Evolutionary conservation across 2,329 filamentous ascomycete genomes (phyloP), one percentile per base, ranked within the genome.

Genomic region (Arthrobotrys musiformis): DNA sequence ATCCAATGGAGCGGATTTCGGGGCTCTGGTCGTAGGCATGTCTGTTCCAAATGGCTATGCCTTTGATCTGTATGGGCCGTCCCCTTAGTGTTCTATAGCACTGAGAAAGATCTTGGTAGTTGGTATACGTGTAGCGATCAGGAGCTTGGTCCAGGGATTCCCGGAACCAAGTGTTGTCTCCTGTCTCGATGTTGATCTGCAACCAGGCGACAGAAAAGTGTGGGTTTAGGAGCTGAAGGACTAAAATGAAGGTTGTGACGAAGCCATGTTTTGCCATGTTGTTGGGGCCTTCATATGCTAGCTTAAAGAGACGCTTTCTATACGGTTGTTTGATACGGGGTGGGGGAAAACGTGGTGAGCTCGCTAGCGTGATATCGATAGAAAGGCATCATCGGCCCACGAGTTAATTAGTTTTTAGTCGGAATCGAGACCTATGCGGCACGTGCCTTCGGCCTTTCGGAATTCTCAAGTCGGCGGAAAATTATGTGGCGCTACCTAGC

Each of bases 41-140:
- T 11, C 40, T 44, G 24, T 70, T 70, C 66, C 66, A 70, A 15
- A 70, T 61, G 7, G 66, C 19, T 8, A 61, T 33, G 9, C 40
- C 66, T 13, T 61, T 37, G 19, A 67, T 24, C 9, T 1, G 11
- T 22, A 11, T 22, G n/a, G 9, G 4, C 26, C n/a, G n/a, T 15
- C 1, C 19, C 2, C 9, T 19, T 37, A n/a, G 26, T 26, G n/a
- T 48, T 11, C 42, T 17, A n/a, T 67, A 46, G n/a, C 63, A 67
- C 19, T 58, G 35, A n/a, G 22, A 9, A 30, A 33, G 4, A 17
- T 68, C 26, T 9, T 37, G 24, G 24, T 46, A 58, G 46, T 4
- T 28, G 46, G 22, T 50, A 15, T 46, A 7, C 9, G 3, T 46
- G n/a, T 46, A 19, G 15, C 1, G 17, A 22, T 46, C 17, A 11